Base-by-base conservation (phyloP, 345 rosid genomes). In the Balakata baccata region DNA sequence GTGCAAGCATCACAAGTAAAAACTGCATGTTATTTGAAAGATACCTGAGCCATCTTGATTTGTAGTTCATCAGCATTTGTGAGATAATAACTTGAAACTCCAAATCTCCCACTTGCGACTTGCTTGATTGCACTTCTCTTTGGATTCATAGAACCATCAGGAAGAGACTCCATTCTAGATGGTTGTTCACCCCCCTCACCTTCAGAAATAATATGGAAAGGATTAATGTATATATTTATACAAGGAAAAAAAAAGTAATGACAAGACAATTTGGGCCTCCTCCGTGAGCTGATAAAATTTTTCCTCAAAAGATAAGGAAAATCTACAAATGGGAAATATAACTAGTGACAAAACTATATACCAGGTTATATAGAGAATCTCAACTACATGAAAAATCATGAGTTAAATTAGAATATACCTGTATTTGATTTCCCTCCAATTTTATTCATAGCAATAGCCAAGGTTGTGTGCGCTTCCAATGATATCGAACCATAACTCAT, bases 131-230 rank as follows among this genome's bases (percentile, higher is more conserved):
- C 89, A 79, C 99, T 96, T 81, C 97, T 90, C 83, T 86, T 88
- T 43, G 97, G 98, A 75, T 96, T 96, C 86, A 57, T 86, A 61
- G 97, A 89, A 78, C 99, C 99, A 84, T 91, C 89, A 13, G 91
- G 80, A 82, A 93, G 95, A 80, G 92, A 89, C 81, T 87, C 92
- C 98, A 96, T 87, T 29, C 99, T 97, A 74, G 96, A 87, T 57
- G 99, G 97, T 70, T 91, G 97, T 81, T 96, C 99, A 43, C 99
- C 99, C 80, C 99, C 99, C 95, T 96, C 99, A 58, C 99, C 99
- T 95, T 74, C 52, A 29, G 70, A 8, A 68, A 29, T 41, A 53
- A 43, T 18, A 77, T 13, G n/a, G 23, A 4, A 6, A 43, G 47
- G 51, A 50, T 1, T 17, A 29, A 46, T 18, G 4, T 29, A 10